Evolutionary conservation across 805 yeast genomes (phyloP).

Genomic region (Cyberlindnera euphorbiae): DNA sequence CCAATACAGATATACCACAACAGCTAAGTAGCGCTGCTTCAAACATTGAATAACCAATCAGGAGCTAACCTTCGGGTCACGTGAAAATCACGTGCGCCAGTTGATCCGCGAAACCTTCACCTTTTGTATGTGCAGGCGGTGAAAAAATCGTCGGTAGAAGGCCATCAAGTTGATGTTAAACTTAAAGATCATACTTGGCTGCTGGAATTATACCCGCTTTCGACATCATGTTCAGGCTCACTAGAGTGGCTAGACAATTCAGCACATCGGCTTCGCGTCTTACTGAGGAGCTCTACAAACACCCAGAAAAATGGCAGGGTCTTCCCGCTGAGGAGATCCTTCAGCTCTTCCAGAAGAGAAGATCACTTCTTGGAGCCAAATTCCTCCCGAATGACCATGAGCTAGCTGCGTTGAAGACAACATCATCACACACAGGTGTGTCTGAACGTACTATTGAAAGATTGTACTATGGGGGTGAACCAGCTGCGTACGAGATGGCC

Average conservation of each 20-base stretch:
- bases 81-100: slow-evolving; percentile 1
- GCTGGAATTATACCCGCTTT: too few species aligned
- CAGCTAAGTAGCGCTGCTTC: too few species aligned
- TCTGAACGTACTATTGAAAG: slow-evolving; percentile 28
- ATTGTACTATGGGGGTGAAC: slow-evolving; percentile 38
- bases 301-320: slow-evolving; percentile 67
- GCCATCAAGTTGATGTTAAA: too few species aligned
- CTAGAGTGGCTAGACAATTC: slow-evolving; percentile 16
- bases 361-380: slow-evolving; percentile 45
- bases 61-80: background rate
- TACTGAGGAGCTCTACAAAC: slow-evolving; percentile 10
- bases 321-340: slow-evolving; percentile 60
- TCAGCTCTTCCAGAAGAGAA: slow-evolving; percentile 56
- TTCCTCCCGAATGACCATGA: slow-evolving; percentile 49
- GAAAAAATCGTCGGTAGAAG: slow-evolving; percentile 12
- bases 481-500: slow-evolving; percentile 36
- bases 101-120: background rate
- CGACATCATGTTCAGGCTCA: slow-evolving; percentile 13
- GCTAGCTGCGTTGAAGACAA: slow-evolving; percentile 49
- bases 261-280: slow-evolving; percentile 10
- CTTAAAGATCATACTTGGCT: too few species aligned
- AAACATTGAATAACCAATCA: too few species aligned
- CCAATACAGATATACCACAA: too few species aligned
- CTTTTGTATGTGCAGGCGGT: background rate
- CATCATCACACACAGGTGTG: slow-evolving; percentile 40